These are phyloP conservation scores for Hawksworthiomyces lignivorus DNA, from an alignment of 2,329 filamentous ascomycete species.

Conservation along the genomic window DNA sequence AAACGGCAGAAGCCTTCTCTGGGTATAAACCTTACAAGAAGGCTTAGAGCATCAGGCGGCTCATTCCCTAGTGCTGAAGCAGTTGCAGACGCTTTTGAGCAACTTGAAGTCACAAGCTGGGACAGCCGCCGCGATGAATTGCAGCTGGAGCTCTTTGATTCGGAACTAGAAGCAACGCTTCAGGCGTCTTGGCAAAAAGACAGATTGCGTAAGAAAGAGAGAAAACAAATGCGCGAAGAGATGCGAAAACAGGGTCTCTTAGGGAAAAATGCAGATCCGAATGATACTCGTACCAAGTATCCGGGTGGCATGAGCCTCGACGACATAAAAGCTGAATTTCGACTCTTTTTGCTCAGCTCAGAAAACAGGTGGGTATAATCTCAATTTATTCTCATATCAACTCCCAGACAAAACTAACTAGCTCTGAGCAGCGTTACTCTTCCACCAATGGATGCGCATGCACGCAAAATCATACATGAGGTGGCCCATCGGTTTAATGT, in stretches of 20 bases:
- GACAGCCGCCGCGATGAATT: constrained; percentile 41
- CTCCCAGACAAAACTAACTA: constrained; percentile 5
- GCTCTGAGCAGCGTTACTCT: constrained; percentile 52
- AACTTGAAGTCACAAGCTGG: constrained; percentile 82
- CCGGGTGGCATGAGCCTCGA: constrained; percentile 61
- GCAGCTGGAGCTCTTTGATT: constrained; percentile 47
- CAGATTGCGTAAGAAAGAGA: constrained; percentile 60
- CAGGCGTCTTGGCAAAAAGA: constrained; percentile 58
- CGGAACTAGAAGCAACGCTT: constrained; percentile 56
- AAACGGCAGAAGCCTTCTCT: neutral
- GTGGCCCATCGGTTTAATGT: constrained; percentile 67
- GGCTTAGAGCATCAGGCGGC: constrained; percentile 14
- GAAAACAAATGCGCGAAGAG: constrained; percentile 63
- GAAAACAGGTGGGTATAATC: constrained; percentile 49
- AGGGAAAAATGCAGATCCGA: constrained; percentile 46
- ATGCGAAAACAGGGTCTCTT: constrained; percentile 59
- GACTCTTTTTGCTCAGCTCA: constrained; percentile 57
- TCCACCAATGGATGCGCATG: constrained; percentile 74
- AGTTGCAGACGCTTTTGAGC: constrained; percentile 48
- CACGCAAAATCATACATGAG: constrained; percentile 73
- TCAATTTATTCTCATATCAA: neutral
- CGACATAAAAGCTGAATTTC: constrained; percentile 66
- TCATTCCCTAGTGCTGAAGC: constrained; percentile 32
- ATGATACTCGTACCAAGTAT: constrained; percentile 64
- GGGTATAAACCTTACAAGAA: neutral